Conservation (phyloP, 2,329 filamentous ascomycete species). For the Colletotrichum cuscutae region DNA sequence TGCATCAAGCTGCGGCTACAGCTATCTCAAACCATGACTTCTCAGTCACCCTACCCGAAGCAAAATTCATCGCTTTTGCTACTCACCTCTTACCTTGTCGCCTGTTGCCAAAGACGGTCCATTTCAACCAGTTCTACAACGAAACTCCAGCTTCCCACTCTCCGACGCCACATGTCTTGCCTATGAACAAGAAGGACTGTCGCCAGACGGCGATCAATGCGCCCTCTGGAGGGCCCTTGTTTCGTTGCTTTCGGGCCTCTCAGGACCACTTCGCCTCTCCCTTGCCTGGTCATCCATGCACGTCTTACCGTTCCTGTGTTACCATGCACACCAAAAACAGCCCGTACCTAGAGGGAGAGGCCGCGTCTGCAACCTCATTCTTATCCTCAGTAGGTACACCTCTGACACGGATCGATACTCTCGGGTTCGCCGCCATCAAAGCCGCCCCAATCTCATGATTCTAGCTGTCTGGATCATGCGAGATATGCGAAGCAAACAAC, state of each 20-base stretch:
- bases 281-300: constrained; percentile 11
- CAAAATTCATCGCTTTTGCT: not conserved
- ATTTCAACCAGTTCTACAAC: not conserved
- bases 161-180: constrained; percentile 32
- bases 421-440: not conserved
- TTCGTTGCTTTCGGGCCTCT: not conserved
- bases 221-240: constrained; percentile 5
- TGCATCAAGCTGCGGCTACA: constrained; percentile 21
- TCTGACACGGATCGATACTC: not conserved
- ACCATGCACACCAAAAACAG: constrained; percentile 10
- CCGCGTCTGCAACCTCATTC: not conserved
- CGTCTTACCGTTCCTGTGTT: constrained; percentile 13
- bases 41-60: constrained; percentile 5
- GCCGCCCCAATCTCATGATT: not conserved
- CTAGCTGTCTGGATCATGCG: not conserved
- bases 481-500: not conserved
- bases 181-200: constrained; percentile 4
- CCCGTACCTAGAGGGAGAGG: not conserved
- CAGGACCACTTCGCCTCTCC: not conserved
- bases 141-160: constrained; percentile 10
- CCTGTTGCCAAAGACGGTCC: not conserved
- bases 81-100: not conserved
- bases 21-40: constrained; percentile 32
- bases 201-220: constrained; percentile 21
- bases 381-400: not conserved